Percentiles rank a stretch among this genome's conserved stretches.
These are phyloP conservation scores for Penstemon barbatus DNA, from an alignment of 257 asterid genomes.

Conservation along the genomic window DNA sequence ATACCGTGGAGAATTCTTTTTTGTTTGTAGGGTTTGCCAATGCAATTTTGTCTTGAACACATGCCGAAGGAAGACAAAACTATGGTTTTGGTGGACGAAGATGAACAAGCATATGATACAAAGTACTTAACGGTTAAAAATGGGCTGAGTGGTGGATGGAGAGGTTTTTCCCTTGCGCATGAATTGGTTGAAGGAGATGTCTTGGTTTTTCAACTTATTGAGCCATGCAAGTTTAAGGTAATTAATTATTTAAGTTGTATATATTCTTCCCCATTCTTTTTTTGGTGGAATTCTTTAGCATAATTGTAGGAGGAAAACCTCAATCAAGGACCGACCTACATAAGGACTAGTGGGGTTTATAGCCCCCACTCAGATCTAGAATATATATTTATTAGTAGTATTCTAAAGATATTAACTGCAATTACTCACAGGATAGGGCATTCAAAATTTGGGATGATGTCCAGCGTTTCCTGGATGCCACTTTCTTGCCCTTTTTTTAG, in stretches of 20 bases:
- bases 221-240: slow-evolving; percentile 47
- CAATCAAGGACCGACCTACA: no score
- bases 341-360: no score
- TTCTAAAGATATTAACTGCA: no score
- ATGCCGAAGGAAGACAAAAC: slow-evolving; percentile 46
- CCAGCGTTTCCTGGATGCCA: no score
- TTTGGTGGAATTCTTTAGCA: background rate
- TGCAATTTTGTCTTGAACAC: slow-evolving; percentile 42
- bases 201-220: slow-evolving; percentile 57
- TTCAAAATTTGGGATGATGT: no score
- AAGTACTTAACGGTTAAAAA: slow-evolving; percentile 42
- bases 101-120: slow-evolving; percentile 32
- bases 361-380: no score
- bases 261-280: background rate
- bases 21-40: slow-evolving; percentile 53
- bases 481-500: no score
- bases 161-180: slow-evolving; percentile 59
- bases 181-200: slow-evolving; percentile 56
- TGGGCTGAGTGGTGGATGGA: slow-evolving; percentile 78
- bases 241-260: background rate
- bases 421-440: no score
- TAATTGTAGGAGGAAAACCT: background rate
- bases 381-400: no score
- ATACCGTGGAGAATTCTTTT: background rate
- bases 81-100: slow-evolving; percentile 49